Evolutionary conservation across 2,329 filamentous ascomycete genomes (phyloP).

Genomic region (Beauveria brongniartii): DNA sequence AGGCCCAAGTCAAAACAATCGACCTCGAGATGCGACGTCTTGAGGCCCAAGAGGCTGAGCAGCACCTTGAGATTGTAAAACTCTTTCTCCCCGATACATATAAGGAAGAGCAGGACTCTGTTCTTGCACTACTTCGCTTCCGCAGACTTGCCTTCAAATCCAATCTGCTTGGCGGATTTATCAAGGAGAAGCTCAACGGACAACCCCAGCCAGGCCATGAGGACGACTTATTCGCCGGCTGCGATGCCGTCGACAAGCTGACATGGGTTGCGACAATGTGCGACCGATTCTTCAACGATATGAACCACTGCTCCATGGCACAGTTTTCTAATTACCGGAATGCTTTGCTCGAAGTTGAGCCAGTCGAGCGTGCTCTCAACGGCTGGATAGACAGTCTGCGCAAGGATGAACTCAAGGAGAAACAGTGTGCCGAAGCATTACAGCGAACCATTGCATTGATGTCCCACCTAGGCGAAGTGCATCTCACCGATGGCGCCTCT

Average conservation of each 20-base stretch:
- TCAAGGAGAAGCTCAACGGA: slow-evolving; percentile 68
- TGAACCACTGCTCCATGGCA: slow-evolving; percentile 68
- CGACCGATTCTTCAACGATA: slow-evolving; percentile 72
- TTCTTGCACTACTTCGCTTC: slow-evolving; percentile 83
- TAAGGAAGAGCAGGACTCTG: slow-evolving; percentile 70
- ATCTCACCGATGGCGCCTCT: slow-evolving; percentile 61
- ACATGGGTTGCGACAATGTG: slow-evolving; percentile 78
- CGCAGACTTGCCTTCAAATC: slow-evolving; percentile 86
- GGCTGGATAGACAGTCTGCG: slow-evolving; percentile 79
- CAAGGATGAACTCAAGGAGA: slow-evolving; percentile 77
- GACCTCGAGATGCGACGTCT: slow-evolving; percentile 81
- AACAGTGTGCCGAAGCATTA: slow-evolving; percentile 72
- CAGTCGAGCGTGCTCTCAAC: slow-evolving; percentile 83
- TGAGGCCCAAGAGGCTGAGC: slow-evolving; percentile 79
- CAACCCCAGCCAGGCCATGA: slow-evolving; percentile 60
- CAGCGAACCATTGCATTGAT: slow-evolving; percentile 79
- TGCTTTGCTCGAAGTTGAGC: slow-evolving; percentile 79
- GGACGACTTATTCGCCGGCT: slow-evolving; percentile 72
- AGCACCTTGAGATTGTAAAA: slow-evolving; percentile 83
- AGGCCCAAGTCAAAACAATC: slow-evolving; percentile 90
- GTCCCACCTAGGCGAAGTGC: slow-evolving; percentile 75
- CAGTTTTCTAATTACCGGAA: slow-evolving; percentile 73
- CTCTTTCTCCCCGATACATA: slow-evolving; percentile 83
- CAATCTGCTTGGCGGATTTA: slow-evolving; percentile 64
- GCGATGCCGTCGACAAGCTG: slow-evolving; percentile 77